Evolutionary conservation across 2,329 filamentous ascomycete genomes (phyloP).

Genomic region (Epichloe brachyelytri): DNA sequence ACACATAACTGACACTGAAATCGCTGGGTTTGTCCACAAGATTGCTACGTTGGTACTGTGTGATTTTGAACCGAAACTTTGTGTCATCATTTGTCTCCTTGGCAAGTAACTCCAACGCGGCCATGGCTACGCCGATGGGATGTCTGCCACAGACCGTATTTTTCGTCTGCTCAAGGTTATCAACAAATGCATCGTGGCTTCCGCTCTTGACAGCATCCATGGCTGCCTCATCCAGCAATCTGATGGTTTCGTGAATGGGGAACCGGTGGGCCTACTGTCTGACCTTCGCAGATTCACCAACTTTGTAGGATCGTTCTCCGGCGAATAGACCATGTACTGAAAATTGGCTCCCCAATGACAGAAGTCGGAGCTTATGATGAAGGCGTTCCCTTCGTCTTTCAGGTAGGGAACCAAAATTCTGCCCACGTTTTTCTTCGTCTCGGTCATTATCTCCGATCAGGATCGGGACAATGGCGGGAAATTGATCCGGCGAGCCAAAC

Average conservation of each 20-base stretch:
- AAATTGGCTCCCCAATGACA: conserved; percentile 90
- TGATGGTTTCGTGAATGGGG: conserved; percentile 75
- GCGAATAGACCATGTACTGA: conserved; percentile 62
- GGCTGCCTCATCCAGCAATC: conserved; percentile 61
- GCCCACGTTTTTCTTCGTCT: conserved; percentile 54
- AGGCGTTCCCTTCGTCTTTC: conserved; percentile 59
- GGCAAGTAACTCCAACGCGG: conserved; percentile 58
- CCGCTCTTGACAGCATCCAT: conserved; percentile 79
- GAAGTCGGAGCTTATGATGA: conserved; percentile 89
- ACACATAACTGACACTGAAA: conserved; percentile 90
- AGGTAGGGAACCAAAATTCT: conserved; percentile 65
- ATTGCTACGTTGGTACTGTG: conserved; percentile 78
- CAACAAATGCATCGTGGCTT: conserved; percentile 54
- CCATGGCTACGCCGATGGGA: conserved; percentile 88
- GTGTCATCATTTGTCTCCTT: conserved; percentile 24
- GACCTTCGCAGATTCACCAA: conserved; percentile 25
- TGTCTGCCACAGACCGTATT: conserved; percentile 95
- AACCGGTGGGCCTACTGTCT: conserved; percentile 22
- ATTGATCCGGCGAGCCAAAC: conserved; percentile 36
- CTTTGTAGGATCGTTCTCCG: conserved; percentile 24
- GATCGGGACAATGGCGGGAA: conserved; percentile 71
- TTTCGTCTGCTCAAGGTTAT: conserved; percentile 54
- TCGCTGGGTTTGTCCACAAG: conserved; percentile 54
- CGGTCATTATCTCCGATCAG: conserved; percentile 64
- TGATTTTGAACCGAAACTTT: conserved; percentile 56